Base-by-base conservation (phyloP, 2,329 filamentous ascomycete genomes). In the Apiospora aurea region DNA sequence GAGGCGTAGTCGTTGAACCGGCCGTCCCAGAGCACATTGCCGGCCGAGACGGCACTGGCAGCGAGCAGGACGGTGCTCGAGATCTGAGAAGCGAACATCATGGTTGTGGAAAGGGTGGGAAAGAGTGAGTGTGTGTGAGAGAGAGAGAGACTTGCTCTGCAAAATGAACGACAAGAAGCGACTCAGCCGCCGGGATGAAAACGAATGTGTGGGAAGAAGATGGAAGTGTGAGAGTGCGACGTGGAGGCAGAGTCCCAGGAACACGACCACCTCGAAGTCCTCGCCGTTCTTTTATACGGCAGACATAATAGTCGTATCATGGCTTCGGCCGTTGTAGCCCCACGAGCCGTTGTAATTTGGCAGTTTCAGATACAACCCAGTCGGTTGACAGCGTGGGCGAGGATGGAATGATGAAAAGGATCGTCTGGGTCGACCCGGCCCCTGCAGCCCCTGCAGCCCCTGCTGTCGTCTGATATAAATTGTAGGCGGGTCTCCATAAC, bases 1-100 rank as follows among this genome's bases (percentile, higher is more conserved):
- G 84, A 81, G 16, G 81, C 82, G 72, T 88, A 80, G 71, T 86
- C 83, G 77, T 90, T 90, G 82, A 90, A 88, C 68, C 88, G 85
- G 29, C 89, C 89, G 79, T 90, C 88, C 89, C 89, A 91, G 10
- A 90, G 80, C 64, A 90, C 83, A 0, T 84, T 86, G 69, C 85
- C 86, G 77, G 72, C 72, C 41, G 71, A 69, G 34, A 53, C 70
- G 44, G 69, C 69, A 18, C 68, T 57, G 68, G 68, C 68, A 41
- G 46, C 68, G 38, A 49, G 34, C 67, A 69, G 11, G 44, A 46
- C 67, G 44, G 67, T 69, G 67, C 24, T 34, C 67, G 67, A 69
- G 24, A 69, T 38, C 26, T 69, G 67, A n/a, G 67, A n/a, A 11
- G 67, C n/a, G 67, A 69, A 69, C 67, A 47, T 38, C 67, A 49